Evolutionary conservation across 1,284 basidiomycete genomes (phyloP).

Genomic region (Ceratobasidium sp.): DNA sequence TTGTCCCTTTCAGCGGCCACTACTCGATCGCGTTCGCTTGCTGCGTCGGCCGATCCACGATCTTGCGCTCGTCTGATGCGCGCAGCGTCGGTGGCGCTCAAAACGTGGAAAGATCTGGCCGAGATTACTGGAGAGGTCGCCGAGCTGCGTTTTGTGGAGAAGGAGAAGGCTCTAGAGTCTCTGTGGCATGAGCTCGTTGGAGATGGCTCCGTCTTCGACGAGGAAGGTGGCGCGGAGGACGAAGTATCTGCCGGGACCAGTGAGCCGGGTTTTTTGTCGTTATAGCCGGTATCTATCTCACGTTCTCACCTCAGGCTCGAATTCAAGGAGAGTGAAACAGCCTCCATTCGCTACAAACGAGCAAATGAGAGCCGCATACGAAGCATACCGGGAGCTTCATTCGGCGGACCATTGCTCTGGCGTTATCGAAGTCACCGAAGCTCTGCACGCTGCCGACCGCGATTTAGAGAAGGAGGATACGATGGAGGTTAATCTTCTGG

Average conservation of each 20-base stretch:
- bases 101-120: background rate
- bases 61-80: background rate
- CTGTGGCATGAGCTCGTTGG: background rate
- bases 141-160: background rate
- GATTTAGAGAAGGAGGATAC: background rate
- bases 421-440: background rate
- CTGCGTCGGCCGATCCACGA: background rate
- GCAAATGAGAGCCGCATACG: constrained; percentile 16
- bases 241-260: background rate
- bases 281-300: background rate
- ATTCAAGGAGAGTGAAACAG: background rate
- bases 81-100: background rate
- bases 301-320: background rate
- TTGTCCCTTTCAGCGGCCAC: too few relatives aligned
- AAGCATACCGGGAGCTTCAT: constrained; percentile 4
- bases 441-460: background rate
- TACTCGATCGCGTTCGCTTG: background rate
- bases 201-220: too few relatives aligned
- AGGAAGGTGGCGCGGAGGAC: background rate
- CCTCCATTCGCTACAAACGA: background rate
- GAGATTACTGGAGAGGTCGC: background rate
- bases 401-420: background rate
- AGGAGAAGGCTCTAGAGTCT: background rate
- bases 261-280: background rate
- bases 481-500: background rate